Evolutionary conservation across 2,329 filamentous ascomycete genomes (phyloP).

Genomic region (Didymella pinodella): DNA sequence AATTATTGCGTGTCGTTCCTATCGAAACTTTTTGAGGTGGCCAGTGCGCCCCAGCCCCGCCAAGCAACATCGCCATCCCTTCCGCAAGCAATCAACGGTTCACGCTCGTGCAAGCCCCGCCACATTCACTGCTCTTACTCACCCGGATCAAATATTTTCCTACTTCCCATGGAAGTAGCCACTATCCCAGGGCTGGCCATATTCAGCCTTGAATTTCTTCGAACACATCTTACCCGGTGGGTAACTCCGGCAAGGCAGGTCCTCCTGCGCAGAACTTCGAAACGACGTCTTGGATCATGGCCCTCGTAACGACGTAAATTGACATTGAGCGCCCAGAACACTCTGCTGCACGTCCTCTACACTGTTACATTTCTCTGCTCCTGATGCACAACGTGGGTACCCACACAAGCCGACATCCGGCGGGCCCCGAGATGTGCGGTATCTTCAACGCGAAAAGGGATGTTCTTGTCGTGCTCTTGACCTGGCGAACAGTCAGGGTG

Average conservation of each 20-base stretch:
- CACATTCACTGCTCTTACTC: constrained; percentile 1
- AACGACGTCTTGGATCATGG: constrained; percentile 5
- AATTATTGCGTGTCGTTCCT: constrained; percentile 4
- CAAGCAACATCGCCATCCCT: constrained; percentile 5
- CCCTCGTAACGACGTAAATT: neutral
- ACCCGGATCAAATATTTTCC: neutral
- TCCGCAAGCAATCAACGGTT: neutral
- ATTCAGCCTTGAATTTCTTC: neutral
- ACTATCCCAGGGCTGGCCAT: neutral
- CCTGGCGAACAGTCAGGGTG: constrained; percentile 2
- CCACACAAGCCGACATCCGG: constrained; percentile 9
- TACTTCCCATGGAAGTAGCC: neutral
- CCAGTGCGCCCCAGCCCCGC: constrained; percentile 26
- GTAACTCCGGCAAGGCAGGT: neutral
- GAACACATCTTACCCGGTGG: neutral
- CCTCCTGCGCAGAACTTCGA: constrained; percentile 2
- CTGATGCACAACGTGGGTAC: neutral
- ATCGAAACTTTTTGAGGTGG: constrained; percentile 34
- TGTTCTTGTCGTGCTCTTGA: constrained; percentile 2
- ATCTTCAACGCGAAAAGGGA: neutral
- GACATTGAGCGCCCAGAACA: constrained; percentile 9
- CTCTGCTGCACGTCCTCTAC: neutral
- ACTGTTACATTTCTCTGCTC: neutral
- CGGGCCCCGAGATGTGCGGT: neutral
- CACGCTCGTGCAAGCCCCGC: constrained; percentile 3